Evolutionary conservation across 495 filamentous ascomycete species (phyloP), one percentile per base, ranked within the genome.

Genomic region (Terfezia boudieri): DNA sequence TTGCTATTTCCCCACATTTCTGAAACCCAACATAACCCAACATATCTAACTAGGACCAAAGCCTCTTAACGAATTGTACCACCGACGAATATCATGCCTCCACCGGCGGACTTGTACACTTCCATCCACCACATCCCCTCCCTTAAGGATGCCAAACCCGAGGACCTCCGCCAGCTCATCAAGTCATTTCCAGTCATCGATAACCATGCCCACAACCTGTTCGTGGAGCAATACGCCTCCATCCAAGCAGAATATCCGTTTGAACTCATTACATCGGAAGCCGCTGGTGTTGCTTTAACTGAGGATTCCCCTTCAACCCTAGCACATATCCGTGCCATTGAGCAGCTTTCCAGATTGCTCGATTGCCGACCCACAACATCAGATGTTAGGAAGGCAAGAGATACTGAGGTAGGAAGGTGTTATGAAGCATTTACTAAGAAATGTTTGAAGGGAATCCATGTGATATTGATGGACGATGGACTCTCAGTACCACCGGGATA

Each of bases 171-270:
- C 22, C 60, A 64, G 9, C 58, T 77, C 23, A 78, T 90, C 51
- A 73, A 75, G 56, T 71, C 60, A 14, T 83, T 79, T 37, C 85
- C 87, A 0, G 74, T 89, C 58, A 88, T 94, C 62, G 87, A 94
- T 64, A 80, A 89, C 63, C 87, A 94, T 68, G 84, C 82, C 38
- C 86, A 94, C 63, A 86, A 86, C 59, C 69, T 87, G 0, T 70
- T 93, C 23, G 66, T 73, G 10, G 54, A 51, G 4, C 57, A 65
- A 0, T 59, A 64, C 2, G 67, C 67, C 11, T 43, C 57, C 23
- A 48, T 36, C 16, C 26, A 22, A 46, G 32, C 1, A 57, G 16
- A 53, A 11, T 11, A 12, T 26, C 61, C 56, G 3, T 49, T 63
- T n/a, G 61, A 72, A 50, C 73, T 81, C 41, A 80, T 90, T 63